phyloP scores from a whole-genome alignment of 129 eudicot species.

The Artemisia tridentata region DNA sequence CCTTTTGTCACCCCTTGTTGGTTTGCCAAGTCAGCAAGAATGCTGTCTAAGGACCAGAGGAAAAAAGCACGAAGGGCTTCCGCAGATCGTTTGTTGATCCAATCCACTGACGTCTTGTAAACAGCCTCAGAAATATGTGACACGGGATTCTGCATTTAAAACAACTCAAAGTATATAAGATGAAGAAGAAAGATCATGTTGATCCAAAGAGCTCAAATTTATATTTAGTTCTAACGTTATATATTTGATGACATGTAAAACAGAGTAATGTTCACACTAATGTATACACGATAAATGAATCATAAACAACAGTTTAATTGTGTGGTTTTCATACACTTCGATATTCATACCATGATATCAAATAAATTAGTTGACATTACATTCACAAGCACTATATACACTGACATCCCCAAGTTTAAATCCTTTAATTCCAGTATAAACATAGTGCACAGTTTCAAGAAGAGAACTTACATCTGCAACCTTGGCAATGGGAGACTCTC shows the following conservation, averaged over 20 bases:
- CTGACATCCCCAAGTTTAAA: not conserved
- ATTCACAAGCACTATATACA: slow-evolving; percentile 10
- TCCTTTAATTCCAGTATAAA: not conserved
- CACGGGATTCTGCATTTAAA: slow-evolving; percentile 59
- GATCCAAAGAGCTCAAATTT: not conserved
- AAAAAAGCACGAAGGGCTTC: slow-evolving; percentile 79
- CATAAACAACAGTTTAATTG: not conserved
- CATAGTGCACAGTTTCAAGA: slow-evolving; percentile 3
- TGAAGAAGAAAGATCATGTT: not conserved
- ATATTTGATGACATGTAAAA: not conserved
- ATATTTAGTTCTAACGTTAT: not conserved
- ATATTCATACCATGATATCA: not conserved
- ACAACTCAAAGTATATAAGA: not conserved
- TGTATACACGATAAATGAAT: not conserved
- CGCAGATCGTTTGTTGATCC: slow-evolving; percentile 69
- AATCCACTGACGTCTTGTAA: slow-evolving; percentile 84
- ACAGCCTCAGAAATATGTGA: slow-evolving; percentile 81
- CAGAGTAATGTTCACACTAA: slow-evolving; percentile 2
- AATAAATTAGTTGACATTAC: not conserved
- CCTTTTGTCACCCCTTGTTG: slow-evolving; percentile 70
- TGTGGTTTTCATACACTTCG: not conserved
- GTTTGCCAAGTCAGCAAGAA: slow-evolving; percentile 66
- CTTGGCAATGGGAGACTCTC: slow-evolving; percentile 75
- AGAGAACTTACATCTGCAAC: slow-evolving; percentile 76
- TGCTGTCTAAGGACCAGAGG: slow-evolving; percentile 71